Evolutionary conservation across 495 filamentous ascomycete species (phyloP), one percentile per base, ranked within the genome.

Genomic region (Melanomma pulvis-pyrius): DNA sequence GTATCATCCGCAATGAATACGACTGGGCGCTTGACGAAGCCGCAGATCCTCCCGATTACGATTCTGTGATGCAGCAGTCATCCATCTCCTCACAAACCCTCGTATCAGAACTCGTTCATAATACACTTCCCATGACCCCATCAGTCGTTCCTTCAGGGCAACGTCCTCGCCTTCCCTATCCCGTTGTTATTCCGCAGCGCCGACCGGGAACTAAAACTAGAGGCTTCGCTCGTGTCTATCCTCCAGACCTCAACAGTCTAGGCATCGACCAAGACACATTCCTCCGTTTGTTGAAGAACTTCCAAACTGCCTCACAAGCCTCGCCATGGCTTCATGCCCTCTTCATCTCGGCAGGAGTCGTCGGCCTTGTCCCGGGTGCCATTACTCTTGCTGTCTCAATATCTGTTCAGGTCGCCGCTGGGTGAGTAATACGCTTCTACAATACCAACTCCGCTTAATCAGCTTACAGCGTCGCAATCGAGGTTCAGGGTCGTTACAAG

Each of bases 11-110:
- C 24, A 36, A 59, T 39, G 34, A 59, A 25, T 36, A 25, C 6
- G 34, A 47, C 26, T 60, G 57, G 57, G 57, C 57, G 4, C 57
- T 60, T 26, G 57, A 60, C 26, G 60, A 63, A 30, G 60, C 60
- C 50, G 60, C 49, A 22, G 49, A 54, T n/a, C n/a, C n/a, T n/a
- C n/a, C n/a, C n/a, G n/a, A n/a, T n/a, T n/a, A n/a, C n/a, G n/a
- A n/a, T n/a, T n/a, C n/a, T n/a, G n/a, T n/a, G n/a, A n/a, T 13
- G 49, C 29, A 32, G 15, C 48, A 1, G 8, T 2, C 1, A 19
- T 13, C 7, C 60, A 29, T 25, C 49, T 15, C 13, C 15, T 12
- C 21, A 12, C 15, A 12, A 49, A n/a, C 57, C 17, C 1, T 50
- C 12, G 17, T 41, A 41, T 8, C 57, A 28, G 57, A 60, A 26